phyloP scores from a whole-genome alignment of 1,284 basidiomycete genomes.

The Heliocybe sulcata region DNA sequence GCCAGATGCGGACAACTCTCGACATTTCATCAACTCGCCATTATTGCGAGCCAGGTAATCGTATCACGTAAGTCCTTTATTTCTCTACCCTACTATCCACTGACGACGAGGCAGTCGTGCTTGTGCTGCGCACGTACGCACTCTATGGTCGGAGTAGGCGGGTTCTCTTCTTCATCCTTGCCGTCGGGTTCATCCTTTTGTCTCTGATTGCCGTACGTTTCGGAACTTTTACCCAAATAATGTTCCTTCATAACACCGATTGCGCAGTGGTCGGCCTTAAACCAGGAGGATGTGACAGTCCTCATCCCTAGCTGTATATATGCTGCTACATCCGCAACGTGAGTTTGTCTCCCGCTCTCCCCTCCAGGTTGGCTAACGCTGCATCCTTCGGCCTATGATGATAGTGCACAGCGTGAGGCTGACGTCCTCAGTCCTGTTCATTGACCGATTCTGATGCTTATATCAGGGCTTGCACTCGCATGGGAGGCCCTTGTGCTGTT shows the following conservation, averaged over 20 bases:
- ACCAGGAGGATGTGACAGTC: background rate
- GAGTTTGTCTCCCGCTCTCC: background rate
- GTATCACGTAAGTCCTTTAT: background rate
- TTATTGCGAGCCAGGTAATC: background rate
- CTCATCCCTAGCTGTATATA: background rate
- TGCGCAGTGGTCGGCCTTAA: background rate
- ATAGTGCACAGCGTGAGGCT: no score
- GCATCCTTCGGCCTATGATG: no score
- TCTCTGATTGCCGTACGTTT: background rate
- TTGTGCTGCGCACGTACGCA: background rate
- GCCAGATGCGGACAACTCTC: background rate
- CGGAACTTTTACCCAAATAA: background rate
- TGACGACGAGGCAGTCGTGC: background rate
- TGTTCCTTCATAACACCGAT: no score
- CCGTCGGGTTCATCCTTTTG: background rate
- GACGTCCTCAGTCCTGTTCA: no score
- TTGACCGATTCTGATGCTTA: no score
- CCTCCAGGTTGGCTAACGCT: no score
- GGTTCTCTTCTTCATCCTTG: background rate
- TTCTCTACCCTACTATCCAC: background rate
- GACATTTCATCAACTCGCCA: background rate
- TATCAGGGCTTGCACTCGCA: constrained; percentile 1
- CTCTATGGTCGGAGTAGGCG: background rate
- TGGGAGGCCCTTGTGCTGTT: constrained; percentile 11
- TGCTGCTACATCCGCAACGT: background rate